These are phyloP conservation scores for Aspergillus incahuasiensis DNA, from an alignment of 495 filamentous ascomycete genomes.

Conservation along the genomic window DNA sequence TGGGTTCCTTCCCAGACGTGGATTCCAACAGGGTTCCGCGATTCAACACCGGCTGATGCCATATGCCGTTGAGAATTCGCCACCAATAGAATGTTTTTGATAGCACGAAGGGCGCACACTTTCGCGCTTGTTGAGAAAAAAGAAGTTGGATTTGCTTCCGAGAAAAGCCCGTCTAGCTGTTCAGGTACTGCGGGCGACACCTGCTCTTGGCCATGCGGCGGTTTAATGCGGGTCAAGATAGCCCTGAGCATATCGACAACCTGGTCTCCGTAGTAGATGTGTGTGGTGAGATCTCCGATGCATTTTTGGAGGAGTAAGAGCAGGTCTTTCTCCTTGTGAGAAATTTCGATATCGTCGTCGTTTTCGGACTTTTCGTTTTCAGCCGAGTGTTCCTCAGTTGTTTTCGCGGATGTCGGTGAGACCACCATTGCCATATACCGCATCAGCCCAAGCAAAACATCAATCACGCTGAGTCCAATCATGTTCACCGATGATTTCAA, in stretches of 20 bases:
- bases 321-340: slow-evolving; percentile 44
- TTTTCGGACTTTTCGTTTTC: slow-evolving; percentile 14
- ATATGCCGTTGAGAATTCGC: slow-evolving; percentile 63
- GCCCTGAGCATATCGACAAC: slow-evolving; percentile 85
- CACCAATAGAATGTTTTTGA: slow-evolving; percentile 74
- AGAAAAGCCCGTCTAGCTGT: slow-evolving; percentile 20
- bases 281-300: slow-evolving; percentile 82
- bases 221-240: slow-evolving; percentile 71
- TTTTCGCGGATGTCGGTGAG: slow-evolving; percentile 47
- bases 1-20: slow-evolving; percentile 89
- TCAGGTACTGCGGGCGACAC: slow-evolving; percentile 38
- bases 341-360: slow-evolving; percentile 28
- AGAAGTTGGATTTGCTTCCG: slow-evolving; percentile 34
- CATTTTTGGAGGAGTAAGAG: slow-evolving; percentile 65
- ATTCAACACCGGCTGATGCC: slow-evolving; percentile 56
- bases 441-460: slow-evolving; percentile 76
- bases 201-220: slow-evolving; percentile 43
- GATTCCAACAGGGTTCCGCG: slow-evolving; percentile 67
- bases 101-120: slow-evolving; percentile 68
- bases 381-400: slow-evolving; percentile 7
- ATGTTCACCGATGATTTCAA: slow-evolving; percentile 83
- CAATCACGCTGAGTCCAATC: slow-evolving; percentile 91
- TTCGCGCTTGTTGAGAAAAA: slow-evolving; percentile 73
- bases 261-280: slow-evolving; percentile 92
- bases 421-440: slow-evolving; percentile 72